Conservation (phyloP, 805 yeast species). For the Kregervanrija pseudodelftensis region DNA sequence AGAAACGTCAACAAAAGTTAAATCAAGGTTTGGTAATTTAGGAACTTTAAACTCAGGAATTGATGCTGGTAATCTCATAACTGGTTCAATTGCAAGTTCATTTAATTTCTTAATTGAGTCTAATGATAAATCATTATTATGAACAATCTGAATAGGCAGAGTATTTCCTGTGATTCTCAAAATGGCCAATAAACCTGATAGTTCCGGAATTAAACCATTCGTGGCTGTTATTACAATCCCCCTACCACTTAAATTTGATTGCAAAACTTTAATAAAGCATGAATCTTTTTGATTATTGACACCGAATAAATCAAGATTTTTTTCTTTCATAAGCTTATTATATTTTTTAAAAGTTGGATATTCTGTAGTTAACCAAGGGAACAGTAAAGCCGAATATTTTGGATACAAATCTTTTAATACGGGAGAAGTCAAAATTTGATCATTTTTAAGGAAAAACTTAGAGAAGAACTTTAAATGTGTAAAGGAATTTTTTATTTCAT, state of each 20-base stretch:
- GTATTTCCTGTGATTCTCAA: constrained; percentile 42
- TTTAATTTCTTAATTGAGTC: constrained; percentile 28
- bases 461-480: constrained; percentile 23
- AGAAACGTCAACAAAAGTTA: constrained; percentile 29
- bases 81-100: constrained; percentile 29
- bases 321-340: constrained; percentile 17
- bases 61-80: constrained; percentile 21
- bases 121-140: constrained; percentile 30
- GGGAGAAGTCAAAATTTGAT: constrained; percentile 3
- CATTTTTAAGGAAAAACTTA: constrained; percentile 15
- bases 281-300: background rate
- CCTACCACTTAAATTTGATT: constrained; percentile 30
- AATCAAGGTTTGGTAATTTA: constrained; percentile 20
- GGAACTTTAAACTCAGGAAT: constrained; percentile 15
- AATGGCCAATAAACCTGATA: constrained; percentile 40
- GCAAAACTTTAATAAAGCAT: constrained; percentile 25
- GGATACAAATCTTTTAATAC: constrained; percentile 2
- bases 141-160: constrained; percentile 42
- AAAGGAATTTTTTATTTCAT: constrained; percentile 19
- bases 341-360: constrained; percentile 33
- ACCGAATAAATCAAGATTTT: constrained; percentile 8
- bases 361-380: constrained; percentile 35
- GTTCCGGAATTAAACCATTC: constrained; percentile 38
- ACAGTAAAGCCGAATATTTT: constrained; percentile 21
- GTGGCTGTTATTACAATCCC: constrained; percentile 52